A percentile compares a stretch with the other conserved stretches of the same genome.
phyloP scores from a whole-genome alignment of 2,329 filamentous ascomycete genomes.

The Catunica adiposa region DNA sequence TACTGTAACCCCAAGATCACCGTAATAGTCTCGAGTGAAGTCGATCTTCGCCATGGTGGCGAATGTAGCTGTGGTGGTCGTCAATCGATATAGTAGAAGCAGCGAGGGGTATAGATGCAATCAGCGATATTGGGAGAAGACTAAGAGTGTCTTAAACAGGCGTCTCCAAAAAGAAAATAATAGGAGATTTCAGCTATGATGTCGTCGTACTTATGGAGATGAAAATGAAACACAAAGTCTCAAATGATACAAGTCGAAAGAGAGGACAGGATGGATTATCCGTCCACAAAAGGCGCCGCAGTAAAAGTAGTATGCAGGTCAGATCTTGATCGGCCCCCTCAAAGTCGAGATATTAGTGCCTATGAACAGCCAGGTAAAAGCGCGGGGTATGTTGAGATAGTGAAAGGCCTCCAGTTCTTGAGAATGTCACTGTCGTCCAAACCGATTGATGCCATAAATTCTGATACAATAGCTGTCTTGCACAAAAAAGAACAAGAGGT shows the following conservation, averaged over 20 bases:
- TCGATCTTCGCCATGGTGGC: slow-evolving; percentile 14
- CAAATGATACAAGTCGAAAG: not conserved
- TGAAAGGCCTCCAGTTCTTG: not conserved
- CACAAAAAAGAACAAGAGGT: not conserved
- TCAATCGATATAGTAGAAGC: no score
- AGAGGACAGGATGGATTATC: not conserved
- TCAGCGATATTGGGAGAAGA: no score
- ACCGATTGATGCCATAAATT: not conserved
- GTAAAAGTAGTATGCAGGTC: not conserved
- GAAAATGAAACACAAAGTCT: no score
- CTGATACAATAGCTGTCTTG: not conserved
- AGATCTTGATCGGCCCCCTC: not conserved
- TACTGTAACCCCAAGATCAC: slow-evolving; percentile 56
- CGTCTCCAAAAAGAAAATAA: no score
- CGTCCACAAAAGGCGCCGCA: not conserved
- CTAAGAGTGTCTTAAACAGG: no score
- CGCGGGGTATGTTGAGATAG: not conserved
- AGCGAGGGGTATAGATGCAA: no score
- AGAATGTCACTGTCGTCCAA: not conserved
- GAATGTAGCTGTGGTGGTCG: not conserved
- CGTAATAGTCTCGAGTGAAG: slow-evolving; percentile 59
- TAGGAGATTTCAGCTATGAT: no score
- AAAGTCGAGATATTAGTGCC: no score
- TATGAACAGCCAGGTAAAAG: not conserved
- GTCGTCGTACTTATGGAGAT: not conserved